Conservation (phyloP, 2,329 filamentous ascomycete genomes). For the Chaetomium strumarium region DNA sequence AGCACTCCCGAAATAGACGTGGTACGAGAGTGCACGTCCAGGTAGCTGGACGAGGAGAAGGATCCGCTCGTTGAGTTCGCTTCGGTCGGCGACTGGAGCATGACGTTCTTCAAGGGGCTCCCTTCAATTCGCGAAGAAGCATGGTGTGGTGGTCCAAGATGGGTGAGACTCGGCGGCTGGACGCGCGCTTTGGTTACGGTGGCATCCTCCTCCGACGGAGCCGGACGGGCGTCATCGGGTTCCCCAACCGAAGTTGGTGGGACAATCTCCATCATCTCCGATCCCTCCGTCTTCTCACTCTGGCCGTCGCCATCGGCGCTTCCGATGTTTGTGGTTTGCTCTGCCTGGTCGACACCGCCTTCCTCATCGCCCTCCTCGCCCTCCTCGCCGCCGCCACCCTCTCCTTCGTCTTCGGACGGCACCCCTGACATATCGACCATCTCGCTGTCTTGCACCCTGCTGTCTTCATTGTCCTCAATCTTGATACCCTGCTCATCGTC, state of each 20-base stretch:
- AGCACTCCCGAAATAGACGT: not conserved
- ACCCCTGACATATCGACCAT: slow-evolving; percentile 47
- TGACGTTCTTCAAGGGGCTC: slow-evolving; percentile 49
- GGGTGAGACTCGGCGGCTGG: slow-evolving; percentile 25
- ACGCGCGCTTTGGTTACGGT: slow-evolving; percentile 25
- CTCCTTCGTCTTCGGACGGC: slow-evolving; percentile 43
- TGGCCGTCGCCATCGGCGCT: slow-evolving; percentile 24
- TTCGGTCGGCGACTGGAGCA: slow-evolving; percentile 42
- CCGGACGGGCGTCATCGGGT: slow-evolving; percentile 12
- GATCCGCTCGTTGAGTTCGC: slow-evolving; percentile 2
- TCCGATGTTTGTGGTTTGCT: slow-evolving; percentile 37
- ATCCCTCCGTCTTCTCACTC: slow-evolving; percentile 26
- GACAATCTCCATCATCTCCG: slow-evolving; percentile 20
- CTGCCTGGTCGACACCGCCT: slow-evolving; percentile 37
- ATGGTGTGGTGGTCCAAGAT: slow-evolving; percentile 26
- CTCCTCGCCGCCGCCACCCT: slow-evolving; percentile 43
- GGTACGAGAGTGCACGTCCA: slow-evolving; percentile 13
- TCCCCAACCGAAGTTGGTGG: slow-evolving; percentile 24
- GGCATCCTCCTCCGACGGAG: slow-evolving; percentile 18
- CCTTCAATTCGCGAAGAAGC: slow-evolving; percentile 36
- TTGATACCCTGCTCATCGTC: slow-evolving; percentile 33
- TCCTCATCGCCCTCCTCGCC: slow-evolving; percentile 42
- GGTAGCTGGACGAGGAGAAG: slow-evolving; percentile 4
- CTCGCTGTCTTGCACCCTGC: slow-evolving; percentile 44
- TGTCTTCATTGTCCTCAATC: slow-evolving; percentile 39